These are phyloP conservation scores for Trichosphaerium sp. DNA, from an alignment of 78 protist species.

Conservation along the genomic window DNA sequence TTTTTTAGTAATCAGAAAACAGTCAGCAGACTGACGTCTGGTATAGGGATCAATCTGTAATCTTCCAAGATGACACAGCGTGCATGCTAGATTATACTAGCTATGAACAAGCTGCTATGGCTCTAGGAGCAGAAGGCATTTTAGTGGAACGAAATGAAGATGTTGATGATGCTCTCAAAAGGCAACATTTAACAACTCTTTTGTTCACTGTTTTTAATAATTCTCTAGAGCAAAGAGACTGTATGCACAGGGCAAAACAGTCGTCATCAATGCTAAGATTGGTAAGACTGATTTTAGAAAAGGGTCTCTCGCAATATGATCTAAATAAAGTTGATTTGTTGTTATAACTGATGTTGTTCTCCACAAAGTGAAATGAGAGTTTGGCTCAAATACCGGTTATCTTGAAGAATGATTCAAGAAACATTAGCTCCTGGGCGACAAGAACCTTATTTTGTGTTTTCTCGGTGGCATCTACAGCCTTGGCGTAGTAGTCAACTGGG, in stretches of 20 bases:
- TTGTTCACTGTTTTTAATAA: too few species aligned
- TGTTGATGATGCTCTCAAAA: neutral
- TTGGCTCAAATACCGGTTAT: too few species aligned
- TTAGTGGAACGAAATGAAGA: constrained; percentile 1
- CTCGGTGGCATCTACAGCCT: too few species aligned
- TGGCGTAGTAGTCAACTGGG: too few species aligned
- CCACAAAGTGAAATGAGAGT: too few species aligned
- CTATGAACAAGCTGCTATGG: constrained; percentile 39
- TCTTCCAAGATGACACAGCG: constrained; percentile 24
- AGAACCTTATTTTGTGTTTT: too few species aligned
- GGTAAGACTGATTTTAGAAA: constrained; percentile 55
- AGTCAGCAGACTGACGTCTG: neutral
- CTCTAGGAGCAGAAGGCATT: constrained; percentile 47
- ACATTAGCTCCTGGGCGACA: too few species aligned
- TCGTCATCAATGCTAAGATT: constrained; percentile 53
- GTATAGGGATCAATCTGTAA: constrained; percentile 19
- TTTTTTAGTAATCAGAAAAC: too few species aligned
- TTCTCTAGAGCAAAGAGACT: neutral
- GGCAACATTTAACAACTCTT: too few species aligned
- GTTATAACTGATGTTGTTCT: too few species aligned
- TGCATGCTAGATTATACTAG: constrained; percentile 31
- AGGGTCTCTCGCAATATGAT: constrained; percentile 61
- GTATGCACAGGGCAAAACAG: constrained; percentile 26
- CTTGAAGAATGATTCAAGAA: too few species aligned
- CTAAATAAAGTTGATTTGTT: too few species aligned